A percentile compares a stretch with the other conserved stretches of the same genome.
Conservation (phyloP, 768 basidiomycete genomes). For the Floccularia luteovirens region DNA sequence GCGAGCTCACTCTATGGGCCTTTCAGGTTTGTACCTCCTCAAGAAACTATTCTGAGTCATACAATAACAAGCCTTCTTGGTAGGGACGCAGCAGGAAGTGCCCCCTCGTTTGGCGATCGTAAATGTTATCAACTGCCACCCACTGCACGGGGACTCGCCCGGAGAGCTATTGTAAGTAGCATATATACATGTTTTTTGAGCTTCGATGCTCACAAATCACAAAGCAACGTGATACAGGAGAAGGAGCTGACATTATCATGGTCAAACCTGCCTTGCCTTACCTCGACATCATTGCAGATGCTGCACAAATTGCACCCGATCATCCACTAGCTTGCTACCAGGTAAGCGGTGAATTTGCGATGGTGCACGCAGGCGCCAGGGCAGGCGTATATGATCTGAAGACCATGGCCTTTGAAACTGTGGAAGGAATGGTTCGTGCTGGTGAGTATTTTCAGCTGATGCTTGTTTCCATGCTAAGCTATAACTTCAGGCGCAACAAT, state of each 20-base stretch:
- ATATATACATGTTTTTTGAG: neutral
- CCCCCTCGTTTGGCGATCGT: conserved; percentile 89
- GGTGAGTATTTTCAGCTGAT: conserved; percentile 37
- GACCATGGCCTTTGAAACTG: conserved; percentile 91
- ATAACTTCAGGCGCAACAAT: conserved; percentile 68
- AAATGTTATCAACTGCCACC: conserved; percentile 99
- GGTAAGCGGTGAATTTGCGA: conserved; percentile 96
- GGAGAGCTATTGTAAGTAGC: conserved; percentile 79
- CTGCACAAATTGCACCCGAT: conserved; percentile 70
- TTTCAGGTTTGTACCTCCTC: conserved; percentile 57
- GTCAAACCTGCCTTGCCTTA: conserved; percentile 96
- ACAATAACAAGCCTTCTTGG: neutral
- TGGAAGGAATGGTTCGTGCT: conserved; percentile 87
- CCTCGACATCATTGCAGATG: conserved; percentile 92
- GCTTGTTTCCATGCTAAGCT: neutral
- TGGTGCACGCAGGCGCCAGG: conserved; percentile 90
- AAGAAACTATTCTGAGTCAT: neutral
- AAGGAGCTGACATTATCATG: conserved; percentile 99
- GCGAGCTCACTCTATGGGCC: conserved; percentile 94
- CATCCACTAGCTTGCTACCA: conserved; percentile 96
- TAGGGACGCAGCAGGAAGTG: conserved; percentile 97
- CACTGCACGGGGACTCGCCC: conserved; percentile 78
- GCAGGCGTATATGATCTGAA: conserved; percentile 92
- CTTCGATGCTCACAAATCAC: conserved; percentile 3
- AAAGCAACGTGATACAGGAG: conserved; percentile 78